Percentiles rank a stretch among this genome's conserved stretches.
These are phyloP conservation scores for Logfia minima DNA, from an alignment of 129 eudicot species.

Conservation along the genomic window DNA sequence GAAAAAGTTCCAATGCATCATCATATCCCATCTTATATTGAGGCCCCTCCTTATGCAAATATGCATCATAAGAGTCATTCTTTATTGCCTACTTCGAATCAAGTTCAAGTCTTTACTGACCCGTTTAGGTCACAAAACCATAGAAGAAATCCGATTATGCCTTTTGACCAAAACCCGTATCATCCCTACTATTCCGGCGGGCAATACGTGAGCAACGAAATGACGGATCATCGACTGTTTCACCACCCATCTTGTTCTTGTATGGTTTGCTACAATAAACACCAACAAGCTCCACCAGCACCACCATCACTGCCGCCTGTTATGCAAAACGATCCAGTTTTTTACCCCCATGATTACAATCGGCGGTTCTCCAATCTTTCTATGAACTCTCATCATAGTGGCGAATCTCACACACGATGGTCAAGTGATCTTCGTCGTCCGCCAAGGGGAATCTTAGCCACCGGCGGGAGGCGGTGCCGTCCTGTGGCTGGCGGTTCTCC, in stretches of 20 bases:
- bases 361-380: conserved; percentile 39
- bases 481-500: conserved; percentile 94
- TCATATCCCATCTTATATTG: conserved; percentile 39
- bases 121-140: conserved; percentile 59
- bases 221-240: conserved; percentile 34
- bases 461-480: conserved; percentile 50
- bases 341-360: conserved; percentile 47
- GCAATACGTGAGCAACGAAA: conserved; percentile 45
- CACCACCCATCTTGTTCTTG: conserved; percentile 81
- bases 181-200: conserved; percentile 58
- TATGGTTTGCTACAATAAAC: conserved; percentile 57
- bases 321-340: conserved; percentile 34
- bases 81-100: conserved; percentile 38
- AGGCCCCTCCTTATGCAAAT: conserved; percentile 38
- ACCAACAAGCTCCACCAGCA: conserved; percentile 53
- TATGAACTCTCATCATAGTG: conserved; percentile 35
- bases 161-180: conserved; percentile 44
- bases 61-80: conserved; percentile 40
- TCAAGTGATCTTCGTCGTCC: conserved; percentile 60
- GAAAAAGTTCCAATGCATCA: conserved; percentile 51
- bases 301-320: conserved; percentile 31
- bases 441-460: conserved; percentile 45
- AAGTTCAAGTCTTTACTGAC: conserved; percentile 51
- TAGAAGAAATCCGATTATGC: conserved; percentile 39
- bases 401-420: conserved; percentile 47